These are phyloP conservation scores for Coemansia sp. DNA, from an alignment of 192 early-diverging fungal genomes.

Conservation along the genomic window DNA sequence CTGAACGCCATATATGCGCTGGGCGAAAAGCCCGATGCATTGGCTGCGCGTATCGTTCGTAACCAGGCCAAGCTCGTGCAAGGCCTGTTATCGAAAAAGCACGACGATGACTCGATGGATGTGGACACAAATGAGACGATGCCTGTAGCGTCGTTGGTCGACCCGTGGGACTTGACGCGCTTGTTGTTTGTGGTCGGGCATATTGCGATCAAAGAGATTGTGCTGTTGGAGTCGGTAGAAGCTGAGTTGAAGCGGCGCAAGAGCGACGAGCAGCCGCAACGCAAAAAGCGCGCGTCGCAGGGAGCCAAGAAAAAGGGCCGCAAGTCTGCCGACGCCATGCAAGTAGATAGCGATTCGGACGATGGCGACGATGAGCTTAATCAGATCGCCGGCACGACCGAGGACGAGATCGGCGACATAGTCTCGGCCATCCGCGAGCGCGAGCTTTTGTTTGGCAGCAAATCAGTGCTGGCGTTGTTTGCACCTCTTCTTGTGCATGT, in stretches of 20 bases:
- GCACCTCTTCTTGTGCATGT: constrained; percentile 81
- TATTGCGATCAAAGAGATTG: constrained; percentile 94
- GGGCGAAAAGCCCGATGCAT: constrained; percentile 84
- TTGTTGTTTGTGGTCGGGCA: constrained; percentile 93
- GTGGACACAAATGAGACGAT: constrained; percentile 22
- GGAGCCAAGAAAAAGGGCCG: constrained; percentile 24
- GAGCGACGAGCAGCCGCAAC: constrained; percentile 38
- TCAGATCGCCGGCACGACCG: constrained; percentile 84
- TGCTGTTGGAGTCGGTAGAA: constrained; percentile 92
- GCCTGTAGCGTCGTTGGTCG: constrained; percentile 16
- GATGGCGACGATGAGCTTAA: constrained; percentile 84
- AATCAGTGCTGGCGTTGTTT: constrained; percentile 76
- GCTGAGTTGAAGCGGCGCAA: constrained; percentile 87
- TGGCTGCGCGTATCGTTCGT: constrained; percentile 79
- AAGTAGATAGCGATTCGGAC: constrained; percentile 28
- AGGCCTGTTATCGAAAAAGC: constrained; percentile 29
- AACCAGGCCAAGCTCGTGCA: constrained; percentile 67
- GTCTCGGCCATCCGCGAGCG: constrained; percentile 84
- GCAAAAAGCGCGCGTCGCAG: constrained; percentile 41
- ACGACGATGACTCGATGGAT: constrained; percentile 17
- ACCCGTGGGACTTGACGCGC: constrained; percentile 78
- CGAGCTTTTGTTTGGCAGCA: constrained; percentile 81
- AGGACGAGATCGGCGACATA: constrained; percentile 95
- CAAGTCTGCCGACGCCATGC: constrained; percentile 11
- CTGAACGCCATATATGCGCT: constrained; percentile 90